Base-by-base conservation (phyloP, 305 asterid species). In the Fraxinus platypoda region DNA sequence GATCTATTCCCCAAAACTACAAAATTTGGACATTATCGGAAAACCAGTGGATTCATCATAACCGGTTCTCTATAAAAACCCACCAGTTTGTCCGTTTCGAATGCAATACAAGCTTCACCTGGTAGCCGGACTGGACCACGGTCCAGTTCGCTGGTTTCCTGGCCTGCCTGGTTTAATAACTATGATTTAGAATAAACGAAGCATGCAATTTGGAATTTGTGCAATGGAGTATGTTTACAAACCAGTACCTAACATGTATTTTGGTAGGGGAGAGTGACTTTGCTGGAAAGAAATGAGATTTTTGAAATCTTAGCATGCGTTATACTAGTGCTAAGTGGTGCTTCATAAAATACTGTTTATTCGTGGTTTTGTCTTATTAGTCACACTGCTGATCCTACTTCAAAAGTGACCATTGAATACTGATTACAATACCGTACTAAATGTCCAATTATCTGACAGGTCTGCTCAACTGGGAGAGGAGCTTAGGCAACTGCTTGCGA, bases 391-490 rank as follows among this genome's bases (percentile, higher is more conserved):
- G 79, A 73, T 80, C 19, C 62, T 73, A 77, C 59, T 52, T 33
- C 37, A 34, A 74, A 31, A 17, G 11, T 4, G 15, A 41, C 66
- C 15, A 6, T 59, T 38, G 81, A 49, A 37, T 37, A 30, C 77
- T 23, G 30, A 78, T 74, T 66, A 26, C 28, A 3, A 26, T 66
- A 28, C 33, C 73, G 33, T 81, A 34, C 30, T 64, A 64, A 80
- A 15, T 30, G 62, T 75, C 9, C 75, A 68, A 21, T 21, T 26
- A 62, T 35, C 17, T 80, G 30, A 76, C 82, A 95, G 99, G 84
- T 95, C 99, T 84, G 98, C 90, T 78, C 82, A 88, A 76, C 84
- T 90, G 91, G 99, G 99, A 81, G 83, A 85, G 87, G 91, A 91
- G 86, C 92, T 96, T 43, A 89, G 96, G 85, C 88, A 84, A 75